These are phyloP conservation scores for Eucalyptus pauciflora DNA, from an alignment of 345 rosid genomes.

Conservation along the genomic window DNA sequence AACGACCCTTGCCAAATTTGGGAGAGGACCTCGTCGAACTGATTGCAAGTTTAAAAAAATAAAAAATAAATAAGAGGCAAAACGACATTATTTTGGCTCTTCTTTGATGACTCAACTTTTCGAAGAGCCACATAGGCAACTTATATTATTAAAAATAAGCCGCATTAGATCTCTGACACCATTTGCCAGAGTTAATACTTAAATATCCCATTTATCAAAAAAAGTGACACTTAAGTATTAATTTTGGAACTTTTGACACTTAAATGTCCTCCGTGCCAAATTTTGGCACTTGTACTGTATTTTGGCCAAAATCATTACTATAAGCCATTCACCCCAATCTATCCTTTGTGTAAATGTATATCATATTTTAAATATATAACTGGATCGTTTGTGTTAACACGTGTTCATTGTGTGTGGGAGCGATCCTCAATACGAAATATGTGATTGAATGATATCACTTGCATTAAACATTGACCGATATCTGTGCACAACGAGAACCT, in stretches of 20 bases:
- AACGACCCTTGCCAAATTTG: fast-evolving
- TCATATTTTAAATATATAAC: not conserved
- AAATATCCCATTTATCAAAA: too few relatives aligned
- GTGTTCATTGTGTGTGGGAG: not conserved
- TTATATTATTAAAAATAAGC: too few relatives aligned
- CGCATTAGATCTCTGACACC: too few relatives aligned
- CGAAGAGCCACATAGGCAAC: fast-evolving
- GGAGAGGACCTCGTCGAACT: fast-evolving
- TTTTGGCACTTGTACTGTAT: fast-evolving
- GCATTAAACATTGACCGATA: not conserved
- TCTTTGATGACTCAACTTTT: too few relatives aligned
- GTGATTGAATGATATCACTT: not conserved
- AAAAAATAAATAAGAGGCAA: too few relatives aligned
- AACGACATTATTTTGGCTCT: too few relatives aligned
- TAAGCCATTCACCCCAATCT: fast-evolving
- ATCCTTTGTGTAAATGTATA: not conserved
- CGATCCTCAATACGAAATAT: not conserved
- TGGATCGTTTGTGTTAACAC: not conserved
- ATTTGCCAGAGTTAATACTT: fast-evolving
- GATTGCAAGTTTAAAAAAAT: too few relatives aligned
- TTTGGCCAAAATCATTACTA: too few relatives aligned
- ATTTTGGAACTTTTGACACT: too few relatives aligned
- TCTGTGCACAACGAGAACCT: not conserved
- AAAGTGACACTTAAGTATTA: fast-evolving
- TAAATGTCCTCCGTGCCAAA: fast-evolving